These are phyloP conservation scores for Nakaseomyces uthaithaninus DNA, from an alignment of 1,139 yeast genomes.

Conservation along the genomic window DNA sequence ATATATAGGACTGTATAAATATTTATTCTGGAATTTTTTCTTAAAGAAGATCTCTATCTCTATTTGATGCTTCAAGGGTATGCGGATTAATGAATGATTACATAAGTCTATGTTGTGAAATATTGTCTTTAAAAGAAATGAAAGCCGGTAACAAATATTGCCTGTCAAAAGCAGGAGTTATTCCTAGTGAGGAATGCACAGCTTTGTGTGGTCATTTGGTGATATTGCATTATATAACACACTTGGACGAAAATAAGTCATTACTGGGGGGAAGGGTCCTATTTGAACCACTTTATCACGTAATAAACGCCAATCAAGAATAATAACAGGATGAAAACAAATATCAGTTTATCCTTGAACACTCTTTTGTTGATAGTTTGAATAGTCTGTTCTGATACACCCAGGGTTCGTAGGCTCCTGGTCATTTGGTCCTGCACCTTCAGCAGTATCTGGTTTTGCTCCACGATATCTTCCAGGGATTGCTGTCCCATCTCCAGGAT, in stretches of 20 bases:
- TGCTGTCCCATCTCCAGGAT: slow-evolving; percentile 83
- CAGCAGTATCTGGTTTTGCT: slow-evolving; percentile 67
- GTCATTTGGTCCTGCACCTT: slow-evolving; percentile 58
- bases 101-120: no score
- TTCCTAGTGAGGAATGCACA: no score
- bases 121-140: no score
- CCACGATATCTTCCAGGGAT: slow-evolving; percentile 78
- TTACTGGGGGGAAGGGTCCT: slow-evolving; percentile 13
- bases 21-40: no score
- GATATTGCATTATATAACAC: no score
- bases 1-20: slow-evolving; percentile 40
- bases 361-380: slow-evolving; percentile 75
- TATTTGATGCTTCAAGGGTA: no score
- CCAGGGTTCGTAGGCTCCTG: slow-evolving; percentile 67
- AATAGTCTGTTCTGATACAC: slow-evolving; percentile 82
- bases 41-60: no score
- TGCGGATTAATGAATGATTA: no score
- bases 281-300: slow-evolving; percentile 59
- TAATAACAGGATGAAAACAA: slow-evolving; percentile 63
- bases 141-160: no score
- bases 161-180: no score
- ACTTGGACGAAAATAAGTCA: no score
- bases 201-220: no score
- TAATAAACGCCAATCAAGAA: slow-evolving; percentile 64
- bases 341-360: slow-evolving; percentile 81